Evolutionary conservation across 768 basidiomycete species (phyloP).

Genomic region (Infundibulicybe gibba): DNA sequence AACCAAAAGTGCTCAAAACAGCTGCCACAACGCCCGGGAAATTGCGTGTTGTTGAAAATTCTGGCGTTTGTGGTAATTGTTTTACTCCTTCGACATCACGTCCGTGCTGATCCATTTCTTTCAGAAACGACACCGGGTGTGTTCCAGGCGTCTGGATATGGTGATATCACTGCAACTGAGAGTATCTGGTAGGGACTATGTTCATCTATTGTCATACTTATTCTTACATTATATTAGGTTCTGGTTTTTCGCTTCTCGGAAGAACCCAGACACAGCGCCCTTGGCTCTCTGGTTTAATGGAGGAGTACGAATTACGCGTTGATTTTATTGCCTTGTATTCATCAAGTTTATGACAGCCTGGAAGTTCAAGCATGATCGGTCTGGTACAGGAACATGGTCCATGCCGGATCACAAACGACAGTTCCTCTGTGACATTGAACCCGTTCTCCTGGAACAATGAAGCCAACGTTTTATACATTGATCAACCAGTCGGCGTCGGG

Average conservation of each 20-base stretch:
- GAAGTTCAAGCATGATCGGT: constrained; percentile 56
- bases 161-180: constrained; percentile 50
- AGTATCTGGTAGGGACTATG: constrained; percentile 47
- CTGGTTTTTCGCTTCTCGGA: constrained; percentile 68
- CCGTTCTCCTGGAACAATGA: not conserved
- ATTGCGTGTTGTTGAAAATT: constrained; percentile 56
- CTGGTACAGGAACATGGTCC: constrained; percentile 56
- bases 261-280: constrained; percentile 57
- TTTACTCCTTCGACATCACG: not conserved
- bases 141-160: constrained; percentile 62
- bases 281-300: constrained; percentile 68
- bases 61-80: constrained; percentile 52
- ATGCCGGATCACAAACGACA: not conserved
- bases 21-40: constrained; percentile 39
- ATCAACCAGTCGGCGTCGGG: constrained; percentile 2
- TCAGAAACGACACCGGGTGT: constrained; percentile 62
- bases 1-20: constrained; percentile 10
- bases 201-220: not conserved
- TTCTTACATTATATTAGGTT: constrained; percentile 37
- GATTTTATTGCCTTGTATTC: no score
- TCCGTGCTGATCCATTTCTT: not conserved
- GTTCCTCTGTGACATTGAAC: not conserved
- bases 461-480: constrained; percentile 20
- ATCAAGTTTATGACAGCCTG: constrained; percentile 31
- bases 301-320: constrained; percentile 29